Conservation (phyloP, 148 eudicot species). For the Nepenthes gracilis region DNA sequence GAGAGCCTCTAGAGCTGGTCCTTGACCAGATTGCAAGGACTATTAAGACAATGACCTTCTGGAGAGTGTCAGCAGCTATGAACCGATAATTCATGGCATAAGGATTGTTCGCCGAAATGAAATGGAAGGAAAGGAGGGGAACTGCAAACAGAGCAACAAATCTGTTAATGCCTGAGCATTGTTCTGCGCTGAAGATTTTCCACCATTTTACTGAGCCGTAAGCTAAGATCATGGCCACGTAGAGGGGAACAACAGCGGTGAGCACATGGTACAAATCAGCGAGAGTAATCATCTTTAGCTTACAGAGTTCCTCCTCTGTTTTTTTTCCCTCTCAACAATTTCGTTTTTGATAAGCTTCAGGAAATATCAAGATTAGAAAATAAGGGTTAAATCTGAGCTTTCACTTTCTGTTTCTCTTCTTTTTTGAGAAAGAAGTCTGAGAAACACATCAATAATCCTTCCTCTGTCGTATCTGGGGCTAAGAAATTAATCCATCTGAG, state of each 20-base stretch:
- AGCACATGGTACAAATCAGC: constrained; percentile 4
- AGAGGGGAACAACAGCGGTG: constrained; percentile 4
- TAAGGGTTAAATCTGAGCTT: too few species aligned
- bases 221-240: constrained; percentile 3
- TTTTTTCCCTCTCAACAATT: too few species aligned
- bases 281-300: not conserved
- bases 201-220: constrained; percentile 8
- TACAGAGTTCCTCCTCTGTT: not conserved
- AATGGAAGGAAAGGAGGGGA: constrained; percentile 30
- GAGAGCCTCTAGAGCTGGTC: constrained; percentile 15
- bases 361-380: not conserved
- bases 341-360: not conserved
- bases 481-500: too few species aligned
- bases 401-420: too few species aligned
- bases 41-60: constrained; percentile 19
- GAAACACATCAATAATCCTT: too few species aligned
- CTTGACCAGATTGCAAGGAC: constrained; percentile 18
- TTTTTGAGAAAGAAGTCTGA: too few species aligned
- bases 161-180: constrained; percentile 32
- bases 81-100: constrained; percentile 26
- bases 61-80: constrained; percentile 31
- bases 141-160: constrained; percentile 34
- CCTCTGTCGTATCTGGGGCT: too few species aligned
- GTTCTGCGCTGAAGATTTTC: constrained; percentile 10
- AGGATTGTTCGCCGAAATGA: constrained; percentile 22